A percentile compares a stretch with the other conserved stretches of the same genome.
Evolutionary conservation across 1,139 yeast genomes (phyloP).

Genomic region (Blastobotrys proliferans): DNA sequence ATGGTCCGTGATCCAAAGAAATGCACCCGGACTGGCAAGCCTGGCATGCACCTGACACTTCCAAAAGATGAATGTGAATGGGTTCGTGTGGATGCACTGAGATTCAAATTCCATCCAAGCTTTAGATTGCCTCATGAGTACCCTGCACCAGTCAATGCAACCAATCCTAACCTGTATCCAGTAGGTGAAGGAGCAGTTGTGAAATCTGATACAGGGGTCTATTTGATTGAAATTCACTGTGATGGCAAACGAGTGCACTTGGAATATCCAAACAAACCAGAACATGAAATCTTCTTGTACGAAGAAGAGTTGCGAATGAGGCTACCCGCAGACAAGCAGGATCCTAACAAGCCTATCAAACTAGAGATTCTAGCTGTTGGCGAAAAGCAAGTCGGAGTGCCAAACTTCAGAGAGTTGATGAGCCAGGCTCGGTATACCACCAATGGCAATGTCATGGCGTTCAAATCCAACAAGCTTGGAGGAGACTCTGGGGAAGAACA

Average conservation of each 20-base stretch:
- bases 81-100: slow-evolving; percentile 74
- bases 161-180: slow-evolving; percentile 43
- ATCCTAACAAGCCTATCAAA: slow-evolving; percentile 38
- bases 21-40: slow-evolving; percentile 50
- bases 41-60: slow-evolving; percentile 44
- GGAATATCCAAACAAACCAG: slow-evolving; percentile 63
- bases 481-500: slow-evolving; percentile 23
- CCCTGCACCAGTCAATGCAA: slow-evolving; percentile 30
- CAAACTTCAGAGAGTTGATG: slow-evolving; percentile 27
- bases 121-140: slow-evolving; percentile 67
- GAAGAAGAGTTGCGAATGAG: slow-evolving; percentile 44
- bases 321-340: slow-evolving; percentile 43
- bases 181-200: slow-evolving; percentile 48
- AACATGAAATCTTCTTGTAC: slow-evolving; percentile 46
- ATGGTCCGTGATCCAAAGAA: slow-evolving; percentile 60
- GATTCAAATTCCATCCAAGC: slow-evolving; percentile 78
- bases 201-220: slow-evolving; percentile 59
- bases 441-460: slow-evolving; percentile 18
- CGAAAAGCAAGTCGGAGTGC: slow-evolving; percentile 30
- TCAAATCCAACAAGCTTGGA: slow-evolving; percentile 27
- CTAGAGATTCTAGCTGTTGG: slow-evolving; percentile 44
- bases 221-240: slow-evolving; percentile 59
- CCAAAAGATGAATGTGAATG: slow-evolving; percentile 75
- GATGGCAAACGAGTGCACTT: slow-evolving; percentile 59
- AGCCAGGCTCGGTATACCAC: slow-evolving; percentile 15